These are phyloP conservation scores for Rhododendron kiyosumense DNA, from an alignment of 148 eudicot species.

Conservation along the genomic window DNA sequence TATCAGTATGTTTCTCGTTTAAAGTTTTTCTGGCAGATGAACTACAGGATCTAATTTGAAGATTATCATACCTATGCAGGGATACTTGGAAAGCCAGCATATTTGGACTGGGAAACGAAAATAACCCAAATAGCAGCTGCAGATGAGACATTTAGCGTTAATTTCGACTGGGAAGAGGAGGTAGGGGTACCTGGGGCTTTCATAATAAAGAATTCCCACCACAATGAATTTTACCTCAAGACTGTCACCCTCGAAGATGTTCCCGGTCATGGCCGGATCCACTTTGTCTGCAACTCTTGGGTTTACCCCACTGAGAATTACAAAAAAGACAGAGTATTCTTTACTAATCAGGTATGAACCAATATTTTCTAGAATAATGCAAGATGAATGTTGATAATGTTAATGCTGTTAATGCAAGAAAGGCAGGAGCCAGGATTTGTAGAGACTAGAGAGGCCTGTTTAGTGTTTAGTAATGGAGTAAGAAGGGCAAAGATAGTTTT, in stretches of 20 bases:
- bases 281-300: constrained; percentile 75
- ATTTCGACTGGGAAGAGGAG: constrained; percentile 64
- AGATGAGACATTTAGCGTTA: constrained; percentile 38
- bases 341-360: constrained; percentile 58
- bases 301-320: constrained; percentile 56
- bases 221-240: constrained; percentile 57
- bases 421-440: not conserved
- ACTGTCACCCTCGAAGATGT: constrained; percentile 49
- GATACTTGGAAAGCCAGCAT: constrained; percentile 26
- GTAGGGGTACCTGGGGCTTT: constrained; percentile 59
- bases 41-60: not conserved
- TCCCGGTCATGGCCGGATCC: constrained; percentile 38
- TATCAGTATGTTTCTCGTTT: not conserved
- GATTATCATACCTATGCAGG: constrained; percentile 8
- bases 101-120: constrained; percentile 48
- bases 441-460: not conserved
- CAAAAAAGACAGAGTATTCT: constrained; percentile 58
- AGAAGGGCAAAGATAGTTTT: not conserved
- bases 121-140: constrained; percentile 33
- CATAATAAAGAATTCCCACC: constrained; percentile 41
- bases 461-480: not conserved
- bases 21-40: not conserved
- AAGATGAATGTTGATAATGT: not conserved
- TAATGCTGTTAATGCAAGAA: not conserved
- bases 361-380: not conserved